Evolutionary conservation across 495 filamentous ascomycete genomes (phyloP).

Genomic region (Penicillium coffeae): DNA sequence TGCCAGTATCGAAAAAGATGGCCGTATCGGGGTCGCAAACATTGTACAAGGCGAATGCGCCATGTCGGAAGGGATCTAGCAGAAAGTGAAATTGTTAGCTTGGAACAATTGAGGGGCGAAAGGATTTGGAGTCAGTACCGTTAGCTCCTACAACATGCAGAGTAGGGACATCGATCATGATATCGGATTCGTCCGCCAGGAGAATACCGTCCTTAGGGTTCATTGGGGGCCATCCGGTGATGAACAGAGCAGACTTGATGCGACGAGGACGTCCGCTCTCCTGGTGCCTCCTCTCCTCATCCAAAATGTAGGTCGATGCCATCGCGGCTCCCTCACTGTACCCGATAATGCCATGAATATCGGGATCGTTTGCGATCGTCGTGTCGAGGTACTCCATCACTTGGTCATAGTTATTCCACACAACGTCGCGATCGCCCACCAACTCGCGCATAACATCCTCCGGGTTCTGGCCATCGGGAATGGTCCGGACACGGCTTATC

Average conservation of each 20-base stretch:
- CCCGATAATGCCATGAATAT: slow-evolving; percentile 49
- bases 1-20: slow-evolving; percentile 52
- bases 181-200: slow-evolving; percentile 46
- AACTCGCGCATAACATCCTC: slow-evolving; percentile 49
- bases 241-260: slow-evolving; percentile 55
- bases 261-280: slow-evolving; percentile 34
- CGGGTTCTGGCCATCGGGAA: slow-evolving; percentile 42
- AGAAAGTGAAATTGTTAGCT: neutral
- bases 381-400: slow-evolving; percentile 29
- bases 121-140: slow-evolving; percentile 10
- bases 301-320: slow-evolving; percentile 48
- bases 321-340: slow-evolving; percentile 60
- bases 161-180: slow-evolving; percentile 46
- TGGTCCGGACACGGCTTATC: slow-evolving; percentile 46
- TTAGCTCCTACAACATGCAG: slow-evolving; percentile 55
- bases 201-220: slow-evolving; percentile 39
- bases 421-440: slow-evolving; percentile 15
- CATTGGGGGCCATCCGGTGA: slow-evolving; percentile 53
- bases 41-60: slow-evolving; percentile 53
- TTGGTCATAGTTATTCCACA: slow-evolving; percentile 18
- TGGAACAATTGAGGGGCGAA: neutral
- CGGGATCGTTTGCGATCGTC: slow-evolving; percentile 20
- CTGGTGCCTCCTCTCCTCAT: slow-evolving; percentile 38
- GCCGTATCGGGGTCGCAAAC: slow-evolving; percentile 49
- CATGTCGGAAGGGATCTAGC: slow-evolving; percentile 51